phyloP scores from a whole-genome alignment of 129 eudicot genomes.

The Sambucus nigra region DNA sequence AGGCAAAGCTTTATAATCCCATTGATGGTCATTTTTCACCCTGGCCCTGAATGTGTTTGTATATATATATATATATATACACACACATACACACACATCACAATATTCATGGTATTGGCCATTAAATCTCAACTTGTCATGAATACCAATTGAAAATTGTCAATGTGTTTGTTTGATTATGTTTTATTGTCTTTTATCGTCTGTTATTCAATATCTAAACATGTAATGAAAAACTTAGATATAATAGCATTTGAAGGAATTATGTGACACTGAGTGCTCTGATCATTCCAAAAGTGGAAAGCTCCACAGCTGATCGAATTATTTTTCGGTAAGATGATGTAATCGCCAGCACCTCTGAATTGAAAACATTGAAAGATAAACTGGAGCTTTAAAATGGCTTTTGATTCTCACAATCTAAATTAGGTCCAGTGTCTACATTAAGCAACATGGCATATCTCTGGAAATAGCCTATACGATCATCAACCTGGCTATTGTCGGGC shows the following conservation, averaged over 20 bases:
- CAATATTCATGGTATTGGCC: too few relatives aligned
- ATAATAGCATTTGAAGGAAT: neutral
- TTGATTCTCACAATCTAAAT: constrained; percentile 26
- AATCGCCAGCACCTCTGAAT: neutral
- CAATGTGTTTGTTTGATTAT: too few relatives aligned
- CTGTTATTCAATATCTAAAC: too few relatives aligned
- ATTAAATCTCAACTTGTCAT: too few relatives aligned
- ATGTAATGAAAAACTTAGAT: too few relatives aligned
- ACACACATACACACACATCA: too few relatives aligned
- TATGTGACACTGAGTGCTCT: neutral
- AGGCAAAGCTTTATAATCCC: too few relatives aligned
- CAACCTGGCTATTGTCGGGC: constrained; percentile 16
- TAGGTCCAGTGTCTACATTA: constrained; percentile 23
- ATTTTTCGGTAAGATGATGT: neutral
- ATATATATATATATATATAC: too few relatives aligned
- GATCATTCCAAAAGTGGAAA: neutral
- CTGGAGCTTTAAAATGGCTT: constrained; percentile 7
- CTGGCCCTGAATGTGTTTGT: too few relatives aligned
- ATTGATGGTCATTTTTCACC: too few relatives aligned
- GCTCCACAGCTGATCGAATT: neutral
- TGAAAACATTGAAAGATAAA: neutral
- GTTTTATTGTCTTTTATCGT: too few relatives aligned
- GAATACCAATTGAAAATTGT: too few relatives aligned
- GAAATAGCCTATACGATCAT: constrained; percentile 31
- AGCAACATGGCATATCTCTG: constrained; percentile 27